Evolutionary conservation across 1,284 basidiomycete species (phyloP).

Genomic region (Tylopilus sp.): DNA sequence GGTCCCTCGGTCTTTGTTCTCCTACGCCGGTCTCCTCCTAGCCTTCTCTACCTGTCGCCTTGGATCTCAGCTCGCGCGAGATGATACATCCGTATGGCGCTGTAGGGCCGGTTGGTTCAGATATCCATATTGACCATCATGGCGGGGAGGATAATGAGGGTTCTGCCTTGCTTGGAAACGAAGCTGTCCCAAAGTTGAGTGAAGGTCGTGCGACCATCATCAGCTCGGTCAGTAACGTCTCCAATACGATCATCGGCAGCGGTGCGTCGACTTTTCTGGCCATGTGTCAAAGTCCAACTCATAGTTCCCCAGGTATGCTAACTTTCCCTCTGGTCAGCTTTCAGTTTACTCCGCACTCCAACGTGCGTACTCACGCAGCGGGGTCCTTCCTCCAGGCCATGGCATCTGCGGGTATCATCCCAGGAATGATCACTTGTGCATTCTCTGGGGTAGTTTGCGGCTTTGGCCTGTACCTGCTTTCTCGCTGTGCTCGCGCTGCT

Average conservation of each 20-base stretch:
- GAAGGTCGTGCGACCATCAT: slow-evolving; percentile 65
- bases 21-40: neutral
- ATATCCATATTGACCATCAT: slow-evolving; percentile 1
- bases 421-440: slow-evolving; percentile 85
- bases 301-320: slow-evolving; percentile 60
- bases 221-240: slow-evolving; percentile 72
- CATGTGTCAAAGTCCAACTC: slow-evolving; percentile 4
- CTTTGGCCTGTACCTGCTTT: slow-evolving; percentile 89
- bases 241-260: slow-evolving; percentile 87
- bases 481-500: slow-evolving; percentile 79
- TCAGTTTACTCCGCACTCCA: neutral
- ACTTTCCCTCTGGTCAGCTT: slow-evolving; percentile 70
- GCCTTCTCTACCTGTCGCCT: neutral
- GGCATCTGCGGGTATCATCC: slow-evolving; percentile 81
- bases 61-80: slow-evolving; percentile 46
- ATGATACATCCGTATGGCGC: slow-evolving; percentile 66
- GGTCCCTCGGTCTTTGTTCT: neutral
- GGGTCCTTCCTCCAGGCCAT: slow-evolving; percentile 57
- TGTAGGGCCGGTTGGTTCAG: slow-evolving; percentile 27
- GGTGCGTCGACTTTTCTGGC: slow-evolving; percentile 46
- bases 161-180: slow-evolving; percentile 53
- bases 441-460: slow-evolving; percentile 78
- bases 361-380: neutral
- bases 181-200: slow-evolving; percentile 32
- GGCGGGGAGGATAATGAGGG: slow-evolving; percentile 41